These are phyloP conservation scores for Platanthera guangdongensis DNA, from an alignment of 106 monocot species.

Conservation along the genomic window DNA sequence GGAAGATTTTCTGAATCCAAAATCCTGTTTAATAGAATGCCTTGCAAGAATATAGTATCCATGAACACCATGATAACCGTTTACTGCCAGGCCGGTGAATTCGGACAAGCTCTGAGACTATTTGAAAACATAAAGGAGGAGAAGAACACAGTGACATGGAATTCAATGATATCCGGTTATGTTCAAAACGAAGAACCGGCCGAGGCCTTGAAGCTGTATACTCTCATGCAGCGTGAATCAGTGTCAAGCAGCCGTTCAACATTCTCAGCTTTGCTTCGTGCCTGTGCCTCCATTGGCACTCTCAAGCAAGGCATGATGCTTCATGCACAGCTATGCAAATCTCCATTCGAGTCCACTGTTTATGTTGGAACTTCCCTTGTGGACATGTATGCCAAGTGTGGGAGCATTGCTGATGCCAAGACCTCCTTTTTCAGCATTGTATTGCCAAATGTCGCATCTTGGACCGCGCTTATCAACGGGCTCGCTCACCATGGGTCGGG, in stretches of 20 bases:
- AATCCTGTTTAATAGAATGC: conserved; percentile 24
- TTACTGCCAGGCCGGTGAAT: conserved; percentile 14
- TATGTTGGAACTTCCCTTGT: conserved; percentile 36
- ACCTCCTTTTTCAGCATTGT: conserved; percentile 11
- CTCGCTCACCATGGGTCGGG: conserved; percentile 23
- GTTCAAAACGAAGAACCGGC: conserved; percentile 27
- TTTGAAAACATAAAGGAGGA: conserved; percentile 28
- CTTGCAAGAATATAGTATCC: conserved; percentile 35
- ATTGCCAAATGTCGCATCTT: conserved; percentile 35
- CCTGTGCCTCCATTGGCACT: conserved; percentile 28
- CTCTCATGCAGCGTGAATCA: conserved; percentile 16
- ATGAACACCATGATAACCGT: conserved; percentile 36
- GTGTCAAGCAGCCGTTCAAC: conserved; percentile 27
- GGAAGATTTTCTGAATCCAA: conserved; percentile 25
- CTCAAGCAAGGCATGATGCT: conserved; percentile 28
- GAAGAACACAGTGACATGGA: conserved; percentile 38
- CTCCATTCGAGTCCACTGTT: conserved; percentile 27
- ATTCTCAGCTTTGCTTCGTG: conserved; percentile 27
- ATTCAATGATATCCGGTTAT: conserved; percentile 40
- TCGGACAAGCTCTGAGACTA: conserved; percentile 18
- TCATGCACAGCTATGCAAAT: conserved; percentile 27
- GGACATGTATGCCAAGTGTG: conserved; percentile 42
- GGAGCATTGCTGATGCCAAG: conserved; percentile 18
- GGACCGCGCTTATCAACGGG: conserved; percentile 33
- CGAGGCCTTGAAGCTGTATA: conserved; percentile 28